phyloP scores from a whole-genome alignment of 2,329 filamentous ascomycete species.

The Sporothrix globosa region DNA sequence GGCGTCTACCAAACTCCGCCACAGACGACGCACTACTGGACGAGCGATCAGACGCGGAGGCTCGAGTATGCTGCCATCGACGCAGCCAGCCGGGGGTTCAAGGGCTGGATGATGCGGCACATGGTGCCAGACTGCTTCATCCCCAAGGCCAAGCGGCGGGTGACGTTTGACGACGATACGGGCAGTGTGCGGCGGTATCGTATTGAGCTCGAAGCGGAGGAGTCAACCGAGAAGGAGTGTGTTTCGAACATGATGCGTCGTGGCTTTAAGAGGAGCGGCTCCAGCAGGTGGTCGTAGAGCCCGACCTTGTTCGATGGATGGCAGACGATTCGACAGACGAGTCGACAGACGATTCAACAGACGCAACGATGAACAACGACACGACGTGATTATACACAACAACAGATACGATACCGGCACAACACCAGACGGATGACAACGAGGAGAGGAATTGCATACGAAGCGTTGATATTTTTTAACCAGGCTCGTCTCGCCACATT shows the following conservation, averaged over 20 bases:
- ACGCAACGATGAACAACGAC: not conserved
- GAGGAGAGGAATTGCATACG: constrained; percentile 14
- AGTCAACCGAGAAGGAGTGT: constrained; percentile 38
- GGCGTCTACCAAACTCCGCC: constrained; percentile 51
- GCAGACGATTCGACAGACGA: not conserved
- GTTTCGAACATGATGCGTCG: not conserved
- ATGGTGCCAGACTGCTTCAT: constrained; percentile 65
- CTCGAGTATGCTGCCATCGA: constrained; percentile 70
- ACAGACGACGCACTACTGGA: constrained; percentile 68
- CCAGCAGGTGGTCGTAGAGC: constrained; percentile 12
- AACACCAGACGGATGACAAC: not conserved
- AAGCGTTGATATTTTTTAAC: constrained; percentile 15
- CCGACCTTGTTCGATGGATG: not conserved
- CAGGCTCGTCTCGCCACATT: not conserved
- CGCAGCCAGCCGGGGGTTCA: constrained; percentile 61
- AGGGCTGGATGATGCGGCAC: constrained; percentile 62
- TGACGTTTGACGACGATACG: constrained; percentile 64
- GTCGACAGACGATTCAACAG: not conserved
- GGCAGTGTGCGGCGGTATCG: constrained; percentile 67
- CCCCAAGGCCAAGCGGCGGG: constrained; percentile 53
- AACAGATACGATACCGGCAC: not conserved
- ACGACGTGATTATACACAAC: not conserved
- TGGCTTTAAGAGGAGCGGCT: constrained; percentile 22
- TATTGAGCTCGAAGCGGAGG: constrained; percentile 58
- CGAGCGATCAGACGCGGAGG: constrained; percentile 63